Conservation (phyloP, 2,329 filamentous ascomycete genomes). For the Coniochaeta sp. region DNA sequence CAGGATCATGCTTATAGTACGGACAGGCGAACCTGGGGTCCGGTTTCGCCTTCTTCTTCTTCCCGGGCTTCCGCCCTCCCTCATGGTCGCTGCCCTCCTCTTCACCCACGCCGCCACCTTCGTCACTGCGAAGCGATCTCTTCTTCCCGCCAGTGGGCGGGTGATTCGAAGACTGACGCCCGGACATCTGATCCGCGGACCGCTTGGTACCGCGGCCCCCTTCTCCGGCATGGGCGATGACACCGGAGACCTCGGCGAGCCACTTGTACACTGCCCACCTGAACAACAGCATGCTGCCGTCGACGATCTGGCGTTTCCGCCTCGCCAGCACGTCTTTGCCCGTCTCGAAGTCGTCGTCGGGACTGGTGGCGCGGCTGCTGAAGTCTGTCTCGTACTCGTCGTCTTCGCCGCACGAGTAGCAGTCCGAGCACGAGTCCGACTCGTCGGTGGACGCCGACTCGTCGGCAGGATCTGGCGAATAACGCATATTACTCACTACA, state of each 20-base stretch:
- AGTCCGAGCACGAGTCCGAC: not conserved
- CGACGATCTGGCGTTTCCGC: not conserved
- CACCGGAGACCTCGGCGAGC: not conserved
- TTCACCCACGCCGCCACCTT: not conserved
- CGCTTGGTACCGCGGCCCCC: not conserved
- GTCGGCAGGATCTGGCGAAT: not conserved
- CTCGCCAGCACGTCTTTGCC: not conserved
- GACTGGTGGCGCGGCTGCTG: not conserved
- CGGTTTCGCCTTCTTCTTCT: not conserved
- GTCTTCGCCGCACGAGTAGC: not conserved
- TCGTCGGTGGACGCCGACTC: not conserved
- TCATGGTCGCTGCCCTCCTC: not conserved
- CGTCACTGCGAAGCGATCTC: not conserved
- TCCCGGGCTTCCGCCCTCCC: not conserved
- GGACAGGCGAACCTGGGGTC: constrained; percentile 14
- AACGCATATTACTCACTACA: not conserved
- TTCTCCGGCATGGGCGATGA: not conserved
- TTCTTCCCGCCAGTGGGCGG: not conserved
- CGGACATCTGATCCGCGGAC: not conserved
- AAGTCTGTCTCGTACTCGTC: not conserved
- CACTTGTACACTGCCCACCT: not conserved
- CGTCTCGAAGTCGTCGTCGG: not conserved
- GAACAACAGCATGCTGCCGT: not conserved
- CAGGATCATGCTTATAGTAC: constrained; percentile 15
- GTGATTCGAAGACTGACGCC: not conserved